Percentiles rank a stretch among this genome's conserved stretches.
Evolutionary conservation across 2,329 filamentous ascomycete genomes (phyloP).

Genomic region (Venturia oleaginea): DNA sequence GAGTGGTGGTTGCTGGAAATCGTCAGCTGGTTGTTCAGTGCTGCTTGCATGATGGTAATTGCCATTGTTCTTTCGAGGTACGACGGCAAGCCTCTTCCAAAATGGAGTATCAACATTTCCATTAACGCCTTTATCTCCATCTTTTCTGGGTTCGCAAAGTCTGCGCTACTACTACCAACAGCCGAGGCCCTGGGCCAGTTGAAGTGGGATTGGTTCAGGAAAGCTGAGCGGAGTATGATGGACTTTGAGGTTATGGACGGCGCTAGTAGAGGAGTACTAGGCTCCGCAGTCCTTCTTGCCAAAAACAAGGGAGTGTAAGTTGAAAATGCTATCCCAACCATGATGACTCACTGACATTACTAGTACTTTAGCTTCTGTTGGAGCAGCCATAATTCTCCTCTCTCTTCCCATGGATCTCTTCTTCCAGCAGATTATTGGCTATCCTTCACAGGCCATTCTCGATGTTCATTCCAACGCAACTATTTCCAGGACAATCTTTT

Average conservation of each 20-base stretch:
- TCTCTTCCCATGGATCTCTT: constrained; percentile 14
- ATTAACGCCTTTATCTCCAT: constrained; percentile 26
- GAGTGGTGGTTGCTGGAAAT: constrained; percentile 25
- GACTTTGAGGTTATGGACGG: constrained; percentile 29
- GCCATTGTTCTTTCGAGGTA: constrained; percentile 24
- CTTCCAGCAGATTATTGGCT: constrained; percentile 15
- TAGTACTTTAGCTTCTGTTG: constrained; percentile 13
- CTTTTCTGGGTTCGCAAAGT: constrained; percentile 22
- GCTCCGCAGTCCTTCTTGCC: constrained; percentile 10
- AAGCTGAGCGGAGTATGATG: constrained; percentile 22
- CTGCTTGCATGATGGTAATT: constrained; percentile 27
- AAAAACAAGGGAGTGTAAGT: constrained; percentile 13
- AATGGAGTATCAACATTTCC: constrained; percentile 26
- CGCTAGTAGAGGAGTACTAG: constrained; percentile 13
- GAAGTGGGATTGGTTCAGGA: constrained; percentile 30
- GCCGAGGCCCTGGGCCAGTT: constrained; percentile 26
- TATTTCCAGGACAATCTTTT: background rate
- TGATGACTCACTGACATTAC: background rate
- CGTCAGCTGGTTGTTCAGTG: constrained; percentile 22
- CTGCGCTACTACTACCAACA: constrained; percentile 22
- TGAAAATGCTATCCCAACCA: background rate
- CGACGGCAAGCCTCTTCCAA: constrained; percentile 22
- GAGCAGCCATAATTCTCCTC: constrained; percentile 13
- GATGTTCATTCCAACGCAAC: background rate
- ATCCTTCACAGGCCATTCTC: background rate